Percentiles rank a stretch among this genome's conserved stretches.
phyloP scores from a whole-genome alignment of 768 basidiomycete species.

The Phallus indusiatus region DNA sequence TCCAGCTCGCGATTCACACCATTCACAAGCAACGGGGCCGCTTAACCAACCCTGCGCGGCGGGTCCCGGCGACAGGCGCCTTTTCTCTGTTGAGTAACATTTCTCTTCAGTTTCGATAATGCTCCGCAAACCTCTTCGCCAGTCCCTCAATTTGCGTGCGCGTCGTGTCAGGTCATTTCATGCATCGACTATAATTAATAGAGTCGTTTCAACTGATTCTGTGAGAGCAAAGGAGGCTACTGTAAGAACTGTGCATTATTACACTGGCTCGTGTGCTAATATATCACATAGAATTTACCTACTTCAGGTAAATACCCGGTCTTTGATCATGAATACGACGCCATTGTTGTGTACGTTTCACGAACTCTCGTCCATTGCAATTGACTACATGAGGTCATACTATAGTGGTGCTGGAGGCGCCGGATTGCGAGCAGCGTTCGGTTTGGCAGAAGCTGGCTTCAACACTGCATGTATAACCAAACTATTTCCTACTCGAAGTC shows the following conservation, averaged over 20 bases:
- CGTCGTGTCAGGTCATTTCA: slow-evolving; percentile 54
- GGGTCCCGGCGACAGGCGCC: slow-evolving; percentile 14
- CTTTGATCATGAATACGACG: slow-evolving; percentile 98
- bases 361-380: neutral
- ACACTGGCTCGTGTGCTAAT: slow-evolving; percentile 36
- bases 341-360: slow-evolving; percentile 74
- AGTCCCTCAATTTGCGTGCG: slow-evolving; percentile 27
- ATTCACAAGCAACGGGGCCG: too few species aligned
- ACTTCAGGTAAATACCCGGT: slow-evolving; percentile 87
- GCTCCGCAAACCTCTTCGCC: slow-evolving; percentile 57
- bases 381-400: slow-evolving; percentile 4
- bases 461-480: slow-evolving; percentile 99
- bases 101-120: slow-evolving; percentile 26
- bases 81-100: slow-evolving; percentile 14
- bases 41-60: neutral
- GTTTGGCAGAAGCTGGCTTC: slow-evolving; percentile 95
- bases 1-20: neutral
- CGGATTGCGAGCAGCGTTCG: slow-evolving; percentile 95
- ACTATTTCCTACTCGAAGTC: slow-evolving; percentile 95
- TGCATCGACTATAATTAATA: slow-evolving; percentile 47
- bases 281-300: slow-evolving; percentile 25
- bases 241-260: slow-evolving; percentile 30
- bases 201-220: slow-evolving; percentile 61
- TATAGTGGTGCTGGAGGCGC: slow-evolving; percentile 93
- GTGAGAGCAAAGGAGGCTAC: slow-evolving; percentile 76